Conservation (phyloP, 768 basidiomycete species). For the Nidula microcarpa region DNA sequence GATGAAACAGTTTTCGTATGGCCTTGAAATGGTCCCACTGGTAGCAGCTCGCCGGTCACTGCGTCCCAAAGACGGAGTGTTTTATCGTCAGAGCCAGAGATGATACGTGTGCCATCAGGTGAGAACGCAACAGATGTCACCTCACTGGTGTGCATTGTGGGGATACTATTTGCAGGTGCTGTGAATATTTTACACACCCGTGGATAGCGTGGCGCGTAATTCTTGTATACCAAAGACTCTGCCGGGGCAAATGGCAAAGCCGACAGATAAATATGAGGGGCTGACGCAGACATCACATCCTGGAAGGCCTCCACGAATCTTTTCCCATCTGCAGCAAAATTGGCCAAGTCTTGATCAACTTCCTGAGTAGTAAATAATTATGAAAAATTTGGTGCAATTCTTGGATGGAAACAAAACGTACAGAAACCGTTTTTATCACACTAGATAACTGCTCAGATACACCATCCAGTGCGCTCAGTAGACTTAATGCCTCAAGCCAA, state of each 20-base stretch:
- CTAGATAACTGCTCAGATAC: slow-evolving; percentile 1
- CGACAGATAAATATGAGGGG: background rate
- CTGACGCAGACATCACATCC: background rate
- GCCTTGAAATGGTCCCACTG: background rate
- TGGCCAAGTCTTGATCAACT: slow-evolving; percentile 8
- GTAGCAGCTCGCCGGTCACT: background rate
- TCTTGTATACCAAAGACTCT: background rate
- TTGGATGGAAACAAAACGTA: slow-evolving; percentile 4
- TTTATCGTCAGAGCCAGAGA: background rate
- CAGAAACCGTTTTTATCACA: slow-evolving; percentile 6
- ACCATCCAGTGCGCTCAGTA: slow-evolving; percentile 11
- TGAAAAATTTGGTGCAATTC: background rate
- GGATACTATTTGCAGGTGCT: slow-evolving; percentile 6
- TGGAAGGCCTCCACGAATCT: background rate
- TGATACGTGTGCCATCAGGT: background rate
- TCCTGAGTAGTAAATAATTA: background rate
- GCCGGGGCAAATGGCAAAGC: slow-evolving; percentile 2
- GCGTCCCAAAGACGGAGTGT: background rate
- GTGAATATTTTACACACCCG: slow-evolving; percentile 1
- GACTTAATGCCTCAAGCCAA: slow-evolving; percentile 28
- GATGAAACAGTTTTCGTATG: background rate
- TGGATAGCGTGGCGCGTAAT: background rate
- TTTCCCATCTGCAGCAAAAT: background rate
- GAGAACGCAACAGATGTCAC: background rate
- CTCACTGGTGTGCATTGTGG: background rate